These are phyloP conservation scores for Candida sp. DNA, from an alignment of 1,139 yeast species.

Conservation along the genomic window DNA sequence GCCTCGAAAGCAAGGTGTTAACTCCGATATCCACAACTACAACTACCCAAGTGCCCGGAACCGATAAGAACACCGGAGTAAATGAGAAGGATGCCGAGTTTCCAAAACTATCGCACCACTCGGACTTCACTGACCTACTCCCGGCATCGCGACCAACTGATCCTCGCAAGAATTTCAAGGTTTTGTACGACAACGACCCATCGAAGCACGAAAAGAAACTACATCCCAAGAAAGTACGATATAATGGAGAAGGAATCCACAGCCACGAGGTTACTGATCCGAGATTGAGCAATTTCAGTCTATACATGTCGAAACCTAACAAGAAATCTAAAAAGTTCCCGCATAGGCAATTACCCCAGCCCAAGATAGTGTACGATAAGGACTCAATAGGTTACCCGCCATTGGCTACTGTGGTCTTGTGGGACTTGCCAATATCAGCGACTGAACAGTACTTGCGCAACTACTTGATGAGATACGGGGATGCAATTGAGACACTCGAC, in stretches of 20 bases:
- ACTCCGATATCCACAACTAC: not conserved
- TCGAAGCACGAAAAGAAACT: slow-evolving; percentile 38
- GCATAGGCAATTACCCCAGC: slow-evolving; percentile 52
- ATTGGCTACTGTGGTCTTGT: slow-evolving; percentile 67
- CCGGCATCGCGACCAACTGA: slow-evolving; percentile 20
- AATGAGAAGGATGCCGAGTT: slow-evolving; percentile 37
- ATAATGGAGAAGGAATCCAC: slow-evolving; percentile 33
- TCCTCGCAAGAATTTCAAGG: slow-evolving; percentile 39
- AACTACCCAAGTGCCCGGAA: slow-evolving; percentile 20
- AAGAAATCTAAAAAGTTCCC: slow-evolving; percentile 48
- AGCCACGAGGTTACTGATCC: slow-evolving; percentile 34
- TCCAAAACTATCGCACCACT: slow-evolving; percentile 35
- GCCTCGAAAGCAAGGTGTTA: slow-evolving; percentile 1
- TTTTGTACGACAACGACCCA: slow-evolving; percentile 63
- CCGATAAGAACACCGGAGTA: slow-evolving; percentile 35
- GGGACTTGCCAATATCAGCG: slow-evolving; percentile 59
- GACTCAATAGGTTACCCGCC: slow-evolving; percentile 83
- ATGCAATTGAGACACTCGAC: slow-evolving; percentile 53
- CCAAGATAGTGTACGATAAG: slow-evolving; percentile 64
- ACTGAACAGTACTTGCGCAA: slow-evolving; percentile 55
- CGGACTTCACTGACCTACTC: slow-evolving; percentile 21
- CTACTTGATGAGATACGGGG: slow-evolving; percentile 64
- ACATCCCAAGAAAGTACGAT: slow-evolving; percentile 39
- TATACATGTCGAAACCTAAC: slow-evolving; percentile 45
- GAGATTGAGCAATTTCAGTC: slow-evolving; percentile 28